phyloP scores from a whole-genome alignment of 108 stramenopile species.

The Skeletonema grethae region DNA sequence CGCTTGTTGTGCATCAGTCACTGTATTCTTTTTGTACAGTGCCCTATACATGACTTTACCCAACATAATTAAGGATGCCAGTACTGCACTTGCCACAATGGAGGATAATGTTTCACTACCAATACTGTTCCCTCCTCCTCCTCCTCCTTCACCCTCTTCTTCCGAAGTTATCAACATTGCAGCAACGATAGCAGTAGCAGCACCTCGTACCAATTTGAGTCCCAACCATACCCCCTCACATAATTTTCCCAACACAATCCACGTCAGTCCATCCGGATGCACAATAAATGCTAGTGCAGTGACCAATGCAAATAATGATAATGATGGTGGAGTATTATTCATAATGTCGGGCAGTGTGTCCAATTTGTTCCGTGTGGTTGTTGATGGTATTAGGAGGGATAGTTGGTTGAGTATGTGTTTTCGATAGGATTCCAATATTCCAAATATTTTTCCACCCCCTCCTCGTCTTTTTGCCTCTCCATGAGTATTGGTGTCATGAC shows the following conservation, averaged over 20 bases:
- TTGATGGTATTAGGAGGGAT: conserved; percentile 1
- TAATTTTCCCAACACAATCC: conserved; percentile 65
- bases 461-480: neutral
- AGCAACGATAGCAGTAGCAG: conserved; percentile 17
- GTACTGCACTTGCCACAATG: conserved; percentile 3
- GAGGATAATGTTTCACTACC: conserved; percentile 2
- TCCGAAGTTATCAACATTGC: neutral
- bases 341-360: conserved; percentile 21
- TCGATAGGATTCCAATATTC: conserved; percentile 14
- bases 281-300: conserved; percentile 64
- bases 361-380: conserved; percentile 48
- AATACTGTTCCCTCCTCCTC: neutral
- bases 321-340: conserved; percentile 48
- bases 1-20: neutral
- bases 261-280: conserved; percentile 76
- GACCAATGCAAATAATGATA: conserved; percentile 54
- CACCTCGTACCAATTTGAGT: neutral
- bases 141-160: neutral
- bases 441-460: neutral
- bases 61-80: conserved; percentile 1
- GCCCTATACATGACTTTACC: neutral
- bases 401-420: conserved; percentile 9
- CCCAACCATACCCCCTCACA: conserved; percentile 7
- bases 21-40: conserved; percentile 3
- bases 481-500: neutral